Evolutionary conservation across 345 rosid genomes (phyloP).

Genomic region (Lepidium sativum): DNA sequence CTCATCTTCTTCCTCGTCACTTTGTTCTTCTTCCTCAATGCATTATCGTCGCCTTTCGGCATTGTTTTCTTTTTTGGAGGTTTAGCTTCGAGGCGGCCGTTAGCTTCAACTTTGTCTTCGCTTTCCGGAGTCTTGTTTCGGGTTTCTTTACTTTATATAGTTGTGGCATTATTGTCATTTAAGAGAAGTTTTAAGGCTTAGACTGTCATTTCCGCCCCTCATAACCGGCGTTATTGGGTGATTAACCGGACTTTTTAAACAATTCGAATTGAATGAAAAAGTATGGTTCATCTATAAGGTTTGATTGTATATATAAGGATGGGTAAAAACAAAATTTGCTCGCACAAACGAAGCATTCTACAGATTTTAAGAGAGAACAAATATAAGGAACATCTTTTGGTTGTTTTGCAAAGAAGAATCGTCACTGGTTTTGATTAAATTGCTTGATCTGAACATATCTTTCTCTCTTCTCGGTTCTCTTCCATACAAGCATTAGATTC

Average conservation of each 20-base stretch:
- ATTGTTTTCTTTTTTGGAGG: constrained; percentile 19
- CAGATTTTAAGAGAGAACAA: background rate
- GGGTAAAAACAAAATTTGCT: constrained; percentile 19
- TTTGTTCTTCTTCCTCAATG: constrained; percentile 59
- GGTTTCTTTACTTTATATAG: background rate
- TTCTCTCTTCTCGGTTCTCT: constrained; percentile 8
- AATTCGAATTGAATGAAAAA: too few species aligned
- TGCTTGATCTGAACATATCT: constrained; percentile 1
- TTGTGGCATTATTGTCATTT: background rate
- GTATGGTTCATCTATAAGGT: too few species aligned
- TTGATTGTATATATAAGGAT: background rate
- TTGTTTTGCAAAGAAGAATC: background rate
- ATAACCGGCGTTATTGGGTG: background rate
- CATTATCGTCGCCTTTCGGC: constrained; percentile 74
- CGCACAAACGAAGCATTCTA: constrained; percentile 8
- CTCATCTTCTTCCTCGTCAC: constrained; percentile 46
- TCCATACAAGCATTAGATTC: constrained; percentile 6
- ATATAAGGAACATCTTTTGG: background rate
- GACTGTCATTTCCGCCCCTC: background rate
- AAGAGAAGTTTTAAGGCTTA: background rate
- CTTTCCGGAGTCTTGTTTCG: background rate
- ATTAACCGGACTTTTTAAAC: background rate
- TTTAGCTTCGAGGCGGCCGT: constrained; percentile 24
- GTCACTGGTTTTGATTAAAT: background rate
- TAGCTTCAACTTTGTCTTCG: background rate